Percentiles rank a stretch among this genome's conserved stretches.
phyloP scores from a whole-genome alignment of 306 rosid species.

The Heteromeles arbutifolia region DNA sequence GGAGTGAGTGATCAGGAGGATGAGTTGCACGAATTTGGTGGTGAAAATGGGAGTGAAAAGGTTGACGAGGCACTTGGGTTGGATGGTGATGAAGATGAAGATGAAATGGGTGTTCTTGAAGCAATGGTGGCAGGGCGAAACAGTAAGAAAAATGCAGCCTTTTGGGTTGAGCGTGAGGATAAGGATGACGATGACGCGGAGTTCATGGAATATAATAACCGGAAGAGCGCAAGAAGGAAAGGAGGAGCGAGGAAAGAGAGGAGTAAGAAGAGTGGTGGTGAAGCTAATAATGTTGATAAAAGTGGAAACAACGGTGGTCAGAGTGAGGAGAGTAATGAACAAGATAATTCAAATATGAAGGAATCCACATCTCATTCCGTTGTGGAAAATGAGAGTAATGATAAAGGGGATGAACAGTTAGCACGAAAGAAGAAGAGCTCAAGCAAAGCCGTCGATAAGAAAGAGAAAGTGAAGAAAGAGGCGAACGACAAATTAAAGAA shows the following conservation, averaged over 20 bases:
- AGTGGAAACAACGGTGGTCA: slow-evolving; percentile 17
- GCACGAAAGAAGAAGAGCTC: slow-evolving; percentile 37
- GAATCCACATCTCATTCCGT: slow-evolving; percentile 35
- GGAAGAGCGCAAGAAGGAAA: slow-evolving; percentile 41
- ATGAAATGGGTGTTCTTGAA: slow-evolving; percentile 47
- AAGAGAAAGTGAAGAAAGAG: slow-evolving; percentile 41
- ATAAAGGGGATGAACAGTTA: slow-evolving; percentile 29
- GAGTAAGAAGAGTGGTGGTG: slow-evolving; percentile 42
- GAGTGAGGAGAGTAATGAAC: slow-evolving; percentile 17
- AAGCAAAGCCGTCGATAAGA: slow-evolving; percentile 35
- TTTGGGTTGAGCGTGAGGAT: slow-evolving; percentile 19
- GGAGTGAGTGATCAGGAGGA: slow-evolving; percentile 29
- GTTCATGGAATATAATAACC: slow-evolving; percentile 44
- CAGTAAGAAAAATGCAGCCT: slow-evolving; percentile 36
- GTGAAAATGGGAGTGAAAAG: slow-evolving; percentile 4
- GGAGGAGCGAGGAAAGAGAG: slow-evolving; percentile 45
- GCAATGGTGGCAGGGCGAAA: slow-evolving; percentile 60
- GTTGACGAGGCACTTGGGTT: slow-evolving; percentile 19
- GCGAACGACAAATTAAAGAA: slow-evolving; percentile 36
- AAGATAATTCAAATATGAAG: slow-evolving; percentile 22
- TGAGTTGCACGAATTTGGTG: slow-evolving; percentile 18
- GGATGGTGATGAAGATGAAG: slow-evolving; percentile 27
- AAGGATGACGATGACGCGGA: slow-evolving; percentile 33
- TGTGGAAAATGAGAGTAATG: slow-evolving; percentile 22
- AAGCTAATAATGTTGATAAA: slow-evolving; percentile 13